These are phyloP conservation scores for Hamigera avellanea DNA, from an alignment of 495 filamentous ascomycete species.

Conservation along the genomic window DNA sequence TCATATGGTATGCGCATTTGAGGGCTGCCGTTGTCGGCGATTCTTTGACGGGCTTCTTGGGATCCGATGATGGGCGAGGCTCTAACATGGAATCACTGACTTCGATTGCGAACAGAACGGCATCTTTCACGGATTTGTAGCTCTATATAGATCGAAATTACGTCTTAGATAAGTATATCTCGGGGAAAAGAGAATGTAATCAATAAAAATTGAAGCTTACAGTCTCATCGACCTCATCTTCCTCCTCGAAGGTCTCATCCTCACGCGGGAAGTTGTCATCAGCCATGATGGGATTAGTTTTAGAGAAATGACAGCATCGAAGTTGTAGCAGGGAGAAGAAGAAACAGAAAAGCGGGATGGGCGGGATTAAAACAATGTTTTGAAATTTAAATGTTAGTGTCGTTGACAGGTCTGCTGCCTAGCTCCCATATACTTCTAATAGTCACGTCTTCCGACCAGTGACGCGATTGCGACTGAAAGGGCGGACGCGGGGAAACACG, in stretches of 20 bases:
- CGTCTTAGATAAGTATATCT: conserved; percentile 2
- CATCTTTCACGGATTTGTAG: conserved; percentile 91
- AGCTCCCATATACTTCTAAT: not conserved
- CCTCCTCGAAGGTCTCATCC: conserved; percentile 49
- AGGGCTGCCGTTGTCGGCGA: conserved; percentile 70
- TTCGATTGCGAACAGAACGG: conserved; percentile 91
- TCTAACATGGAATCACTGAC: conserved; percentile 84
- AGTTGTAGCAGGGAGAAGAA: no score
- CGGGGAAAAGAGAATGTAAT: not conserved
- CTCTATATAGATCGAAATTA: conserved; percentile 40
- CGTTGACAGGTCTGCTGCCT: not conserved
- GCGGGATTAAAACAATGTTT: not conserved
- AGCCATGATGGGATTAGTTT: conserved; percentile 21
- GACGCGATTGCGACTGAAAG: not conserved
- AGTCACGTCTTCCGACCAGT: not conserved
- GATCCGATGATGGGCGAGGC: conserved; percentile 46
- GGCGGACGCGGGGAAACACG: conserved; percentile 2
- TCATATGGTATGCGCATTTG: conserved; percentile 87
- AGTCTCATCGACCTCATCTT: conserved; percentile 62
- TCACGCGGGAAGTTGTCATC: conserved; percentile 29
- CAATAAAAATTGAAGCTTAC: conserved; percentile 28
- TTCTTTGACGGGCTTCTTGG: conserved; percentile 63
- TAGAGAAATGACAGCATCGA: not conserved
- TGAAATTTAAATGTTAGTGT: not conserved
- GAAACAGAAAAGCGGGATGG: no score